Percentiles rank a stretch among this genome's conserved stretches.
These are phyloP conservation scores for Ganoderma resinaceum DNA, from an alignment of 1,284 basidiomycete species.

Conservation along the genomic window DNA sequence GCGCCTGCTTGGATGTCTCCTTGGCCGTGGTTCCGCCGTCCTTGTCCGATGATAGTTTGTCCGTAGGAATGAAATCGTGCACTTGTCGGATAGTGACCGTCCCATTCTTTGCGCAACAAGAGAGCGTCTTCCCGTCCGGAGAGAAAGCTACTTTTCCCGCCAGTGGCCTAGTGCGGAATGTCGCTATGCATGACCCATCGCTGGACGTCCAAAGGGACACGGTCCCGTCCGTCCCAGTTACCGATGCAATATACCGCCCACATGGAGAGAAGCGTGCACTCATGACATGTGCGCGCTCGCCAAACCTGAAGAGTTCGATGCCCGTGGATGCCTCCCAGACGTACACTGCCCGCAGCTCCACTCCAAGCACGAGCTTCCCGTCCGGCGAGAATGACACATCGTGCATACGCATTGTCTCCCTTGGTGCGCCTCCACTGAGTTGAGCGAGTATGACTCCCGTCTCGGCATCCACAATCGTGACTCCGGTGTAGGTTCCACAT, in stretches of 20 bases:
- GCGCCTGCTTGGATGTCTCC: no score
- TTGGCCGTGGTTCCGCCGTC: no score
- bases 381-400: neutral
- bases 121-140: neutral
- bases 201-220: neutral
- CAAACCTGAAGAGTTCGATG: no score
- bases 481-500: no score
- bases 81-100: neutral
- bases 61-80: neutral
- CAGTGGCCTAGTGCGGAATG: no score
- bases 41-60: neutral
- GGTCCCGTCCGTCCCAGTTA: neutral
- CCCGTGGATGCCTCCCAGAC: neutral
- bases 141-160: neutral
- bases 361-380: neutral
- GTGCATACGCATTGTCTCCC: neutral
- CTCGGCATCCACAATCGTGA: neutral
- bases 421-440: neutral
- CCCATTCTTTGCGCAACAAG: neutral
- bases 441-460: neutral
- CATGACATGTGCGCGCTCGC: neutral
- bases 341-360: neutral
- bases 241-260: neutral
- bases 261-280: neutral
- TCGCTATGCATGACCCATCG: neutral